Evolutionary conservation across 2,329 filamentous ascomycete species (phyloP), one percentile per base, ranked within the genome.

Genomic region (Colletotrichum kahawae): DNA sequence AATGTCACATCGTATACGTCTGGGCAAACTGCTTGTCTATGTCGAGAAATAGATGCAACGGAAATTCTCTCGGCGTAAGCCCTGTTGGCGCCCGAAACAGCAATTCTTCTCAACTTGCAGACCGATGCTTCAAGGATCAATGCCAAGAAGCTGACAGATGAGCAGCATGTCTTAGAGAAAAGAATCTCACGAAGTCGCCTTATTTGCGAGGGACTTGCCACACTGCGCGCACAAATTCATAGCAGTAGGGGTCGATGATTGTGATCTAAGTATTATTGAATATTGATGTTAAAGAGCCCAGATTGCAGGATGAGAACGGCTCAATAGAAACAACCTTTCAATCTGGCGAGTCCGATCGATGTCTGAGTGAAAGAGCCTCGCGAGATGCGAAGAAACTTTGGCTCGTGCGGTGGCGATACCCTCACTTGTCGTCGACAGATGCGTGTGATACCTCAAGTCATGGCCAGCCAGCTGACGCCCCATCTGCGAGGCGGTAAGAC

Each of bases 61-160:
- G 59, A 48, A 21, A 9, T 54, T 60, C 27, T 12, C 70, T 72
- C 36, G 64, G 70, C 70, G 64, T 72, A 68, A 72, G 70, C 70
- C 51, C 54, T 68, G 68, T 56, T 5, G 16, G 29, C 24, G 4
- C 54, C 13, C 64, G 54, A 72, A 68, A 27, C 10, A 18, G 63
- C 12, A 72, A 6, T 21, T 24, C 38, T 31, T 62, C 3, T 33
- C 3, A 62, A 14, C 70, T 62, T 62, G 54, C 54, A 67, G 36
- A 12, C 13, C n/a, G 5, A 31, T 36, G 2, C 31, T 38, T 36
- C 29, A 14, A n/a, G 64, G 5, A 36, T 16, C 14, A 18, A 62
- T 62, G 31, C 64, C 54, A 72, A 72, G 56, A 72, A 51, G 54
- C 64, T 36, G 64, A 38, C 5, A 51, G 3, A 31, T 51, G 5